Base-by-base conservation (phyloP, 495 filamentous ascomycete genomes). In the Chlorociboria aeruginascens region DNA sequence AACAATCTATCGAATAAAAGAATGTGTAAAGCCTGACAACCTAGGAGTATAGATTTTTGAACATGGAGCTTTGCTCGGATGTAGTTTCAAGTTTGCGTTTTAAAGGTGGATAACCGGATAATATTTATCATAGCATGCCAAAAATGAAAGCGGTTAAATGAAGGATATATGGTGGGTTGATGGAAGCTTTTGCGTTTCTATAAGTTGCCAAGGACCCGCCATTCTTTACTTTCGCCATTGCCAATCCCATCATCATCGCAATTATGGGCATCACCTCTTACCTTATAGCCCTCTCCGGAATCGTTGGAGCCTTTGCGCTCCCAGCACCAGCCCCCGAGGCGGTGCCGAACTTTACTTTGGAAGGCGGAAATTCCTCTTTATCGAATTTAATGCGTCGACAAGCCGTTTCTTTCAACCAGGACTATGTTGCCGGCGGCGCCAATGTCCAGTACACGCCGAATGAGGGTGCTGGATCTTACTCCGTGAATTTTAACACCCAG, bases 381-480 rank as follows among this genome's bases (percentile, higher is more conserved):
- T 45, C 43, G 7, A 31, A 33, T 4, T 29, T 33, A 6, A 32
- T 32, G 43, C 43, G 38, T 8, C 38, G 38, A 2, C 6, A 32
- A 29, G 25, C 12, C 25, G 32, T 45, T 30, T 33, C 32, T 13
- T 45, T 33, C 43, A 45, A 45, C 30, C 43, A 45, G 14, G 43
- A 45, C 43, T 45, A 45, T 31, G 34, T 45, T 1, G 43, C 43
- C 8, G 20, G 43, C 31, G 43, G 43, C 13, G 43, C 43, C 7
- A 25, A 25, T 45, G 43, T 45, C 14, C n/a, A 12, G 7, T 45
- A 45, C 43, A 33, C 43, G n/a, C 43, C 43, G 14, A 45, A 45
- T 16, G 9, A 45, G 25, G 25, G n/a, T 32, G 31, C 43, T 29
- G 43, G 43, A 11, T 11, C 43, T 34, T 45, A 34, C 43, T 33